phyloP scores from a whole-genome alignment of 2,329 filamentous ascomycete genomes.

The Cercospora zeae-maydis region DNA sequence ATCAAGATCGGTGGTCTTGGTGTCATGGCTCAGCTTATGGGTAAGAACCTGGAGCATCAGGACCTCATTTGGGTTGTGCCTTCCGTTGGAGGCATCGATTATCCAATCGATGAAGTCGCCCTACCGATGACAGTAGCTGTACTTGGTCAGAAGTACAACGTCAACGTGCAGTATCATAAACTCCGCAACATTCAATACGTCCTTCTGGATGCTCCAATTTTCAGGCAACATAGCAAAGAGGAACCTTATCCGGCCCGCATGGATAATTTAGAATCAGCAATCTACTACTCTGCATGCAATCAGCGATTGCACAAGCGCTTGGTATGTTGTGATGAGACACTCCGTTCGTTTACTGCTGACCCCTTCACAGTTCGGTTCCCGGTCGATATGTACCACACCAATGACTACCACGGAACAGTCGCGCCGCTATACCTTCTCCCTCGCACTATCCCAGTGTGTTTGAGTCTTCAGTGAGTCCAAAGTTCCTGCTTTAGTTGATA shows the following conservation, averaged over 20 bases:
- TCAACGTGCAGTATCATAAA: conserved; percentile 60
- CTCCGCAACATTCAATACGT: conserved; percentile 64
- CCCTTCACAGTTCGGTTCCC: conserved; percentile 1
- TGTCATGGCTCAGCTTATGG: conserved; percentile 67
- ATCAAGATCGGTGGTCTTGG: conserved; percentile 67
- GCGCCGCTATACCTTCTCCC: conserved; percentile 63
- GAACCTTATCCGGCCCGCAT: conserved; percentile 64
- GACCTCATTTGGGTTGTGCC: conserved; percentile 56
- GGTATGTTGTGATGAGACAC: conserved; percentile 28
- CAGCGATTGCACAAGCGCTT: conserved; percentile 62
- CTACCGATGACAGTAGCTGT: conserved; percentile 60
- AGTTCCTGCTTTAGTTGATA: not conserved
- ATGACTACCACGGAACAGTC: conserved; percentile 60
- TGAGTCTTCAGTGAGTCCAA: conserved; percentile 52
- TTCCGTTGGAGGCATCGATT: conserved; percentile 58
- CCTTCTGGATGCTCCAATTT: conserved; percentile 61
- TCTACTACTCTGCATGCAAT: conserved; percentile 67
- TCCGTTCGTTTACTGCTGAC: not conserved
- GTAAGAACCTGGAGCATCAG: conserved; percentile 59
- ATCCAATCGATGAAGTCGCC: conserved; percentile 55
- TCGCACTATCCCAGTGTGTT: conserved; percentile 55
- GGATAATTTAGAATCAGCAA: conserved; percentile 63
- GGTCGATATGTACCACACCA: conserved; percentile 60
- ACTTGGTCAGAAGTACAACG: conserved; percentile 55
- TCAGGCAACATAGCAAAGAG: conserved; percentile 58